Base-by-base conservation (phyloP, 2,329 filamentous ascomycete genomes). In the Ophiostoma piceae region DNA sequence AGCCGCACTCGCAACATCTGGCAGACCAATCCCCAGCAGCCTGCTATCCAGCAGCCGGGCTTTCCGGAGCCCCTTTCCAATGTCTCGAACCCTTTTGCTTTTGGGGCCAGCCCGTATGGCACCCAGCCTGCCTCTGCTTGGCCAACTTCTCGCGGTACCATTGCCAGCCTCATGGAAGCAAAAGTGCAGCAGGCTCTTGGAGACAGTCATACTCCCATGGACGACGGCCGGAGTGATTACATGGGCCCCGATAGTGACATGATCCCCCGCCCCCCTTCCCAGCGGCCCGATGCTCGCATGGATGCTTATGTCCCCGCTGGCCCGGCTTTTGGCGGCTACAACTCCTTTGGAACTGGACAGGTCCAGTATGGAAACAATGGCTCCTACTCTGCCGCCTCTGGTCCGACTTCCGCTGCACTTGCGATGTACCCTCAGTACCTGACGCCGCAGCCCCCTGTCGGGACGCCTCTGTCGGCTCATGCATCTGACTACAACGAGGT, bases 401-500 rank as follows among this genome's bases (percentile, higher is more conserved):
- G 74, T n/a, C 75, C 74, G n/a, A 76, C 76, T 60, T 75, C 77
- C 11, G 78, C 82, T 76, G 79, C 78, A 29, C 76, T 83, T 76
- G 74, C 79, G 16, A 79, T 80, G 78, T 86, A 80, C 73, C 79
- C 82, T 68, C 74, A 79, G 57, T 88, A 85, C 74, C 84, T 66
- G 37, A 22, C 65, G 5, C 39, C 84, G 72, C 83, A 84, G 74
- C 85, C 85, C 73, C 81, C 86, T 35, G 83, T 86, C 72, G 86
- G 88, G 35, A 91, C 88, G 22, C 83, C 88, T 8, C 82, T 93
- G 60, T 92, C 90, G 22, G 89, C 90, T 14, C 87, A 91, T 74
- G 90, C 90, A 35, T 88, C 86, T 4, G 90, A 93, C 76, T 93
- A 93, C 74, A 91, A 87, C 74, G 84, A 88, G 80, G 84, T 84